phyloP scores from a whole-genome alignment of 331 rosid genomes.

The Arachis monticola region DNA sequence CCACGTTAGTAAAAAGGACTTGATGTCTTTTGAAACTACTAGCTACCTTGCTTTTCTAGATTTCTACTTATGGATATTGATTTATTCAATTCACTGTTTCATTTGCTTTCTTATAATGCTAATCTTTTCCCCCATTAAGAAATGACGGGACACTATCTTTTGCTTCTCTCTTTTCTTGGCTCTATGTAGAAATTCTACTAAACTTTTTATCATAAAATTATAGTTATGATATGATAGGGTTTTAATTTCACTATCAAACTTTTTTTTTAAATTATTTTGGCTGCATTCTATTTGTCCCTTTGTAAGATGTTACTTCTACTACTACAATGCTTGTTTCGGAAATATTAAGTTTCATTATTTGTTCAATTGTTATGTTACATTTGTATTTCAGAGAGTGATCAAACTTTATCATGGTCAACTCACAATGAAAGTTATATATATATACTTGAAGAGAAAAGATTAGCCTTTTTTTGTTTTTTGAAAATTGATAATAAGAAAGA shows the following conservation, averaged over 20 bases:
- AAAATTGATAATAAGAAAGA: too few relatives aligned
- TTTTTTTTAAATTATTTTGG: neutral
- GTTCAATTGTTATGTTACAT: neutral
- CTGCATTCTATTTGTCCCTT: conserved; percentile 35
- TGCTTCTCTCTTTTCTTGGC: too few relatives aligned
- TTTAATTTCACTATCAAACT: neutral
- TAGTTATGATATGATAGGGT: neutral
- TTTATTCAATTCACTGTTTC: conserved; percentile 34
- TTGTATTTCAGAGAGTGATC: conserved; percentile 19
- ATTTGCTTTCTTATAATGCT: conserved; percentile 39
- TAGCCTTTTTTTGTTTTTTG: too few relatives aligned
- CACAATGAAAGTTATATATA: neutral
- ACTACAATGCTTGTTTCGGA: neutral
- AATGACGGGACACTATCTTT: conserved; percentile 40
- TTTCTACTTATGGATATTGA: conserved; percentile 32
- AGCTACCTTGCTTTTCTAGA: neutral
- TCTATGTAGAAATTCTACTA: neutral
- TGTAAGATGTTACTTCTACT: conserved; percentile 33
- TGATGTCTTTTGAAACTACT: conserved; percentile 34
- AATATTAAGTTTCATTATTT: too few relatives aligned
- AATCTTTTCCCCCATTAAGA: conserved; percentile 36
- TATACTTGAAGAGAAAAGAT: too few relatives aligned
- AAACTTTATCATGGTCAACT: neutral
- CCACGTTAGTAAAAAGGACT: conserved; percentile 63
- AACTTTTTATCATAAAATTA: neutral